These are phyloP conservation scores for Melaleuca quinquenervia DNA, from an alignment of 345 rosid species.

Conservation along the genomic window DNA sequence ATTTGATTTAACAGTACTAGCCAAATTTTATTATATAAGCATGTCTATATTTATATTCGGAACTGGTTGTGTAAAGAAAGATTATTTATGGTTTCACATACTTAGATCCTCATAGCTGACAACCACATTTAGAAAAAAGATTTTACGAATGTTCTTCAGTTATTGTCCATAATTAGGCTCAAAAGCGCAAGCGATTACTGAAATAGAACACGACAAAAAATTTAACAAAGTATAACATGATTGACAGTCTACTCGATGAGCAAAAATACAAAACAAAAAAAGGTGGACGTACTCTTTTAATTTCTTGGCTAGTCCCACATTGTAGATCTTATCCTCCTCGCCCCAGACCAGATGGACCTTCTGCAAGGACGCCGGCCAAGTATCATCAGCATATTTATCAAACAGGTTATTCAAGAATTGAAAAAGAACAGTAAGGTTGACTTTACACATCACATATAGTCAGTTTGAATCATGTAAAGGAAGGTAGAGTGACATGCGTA, in stretches of 20 bases:
- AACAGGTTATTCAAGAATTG: background rate
- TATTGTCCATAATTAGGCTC: background rate
- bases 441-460: background rate
- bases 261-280: background rate
- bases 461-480: background rate
- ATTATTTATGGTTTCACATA: background rate
- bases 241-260: background rate
- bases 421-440: background rate
- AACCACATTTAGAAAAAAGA: background rate
- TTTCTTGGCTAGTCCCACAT: background rate
- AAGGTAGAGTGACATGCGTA: background rate
- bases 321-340: constrained; percentile 7
- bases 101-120: background rate
- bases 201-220: background rate
- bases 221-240: background rate
- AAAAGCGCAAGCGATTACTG: background rate
- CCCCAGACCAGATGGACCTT: constrained; percentile 19
- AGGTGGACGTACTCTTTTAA: constrained; percentile 1
- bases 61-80: background rate
- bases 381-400: background rate
- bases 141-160: background rate
- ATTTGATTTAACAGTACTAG: background rate
- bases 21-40: background rate
- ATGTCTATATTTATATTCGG: background rate
- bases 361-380: constrained; percentile 1